Base-by-base conservation (phyloP, 1,139 yeast species). In the Arxiozyma heterogenica region DNA sequence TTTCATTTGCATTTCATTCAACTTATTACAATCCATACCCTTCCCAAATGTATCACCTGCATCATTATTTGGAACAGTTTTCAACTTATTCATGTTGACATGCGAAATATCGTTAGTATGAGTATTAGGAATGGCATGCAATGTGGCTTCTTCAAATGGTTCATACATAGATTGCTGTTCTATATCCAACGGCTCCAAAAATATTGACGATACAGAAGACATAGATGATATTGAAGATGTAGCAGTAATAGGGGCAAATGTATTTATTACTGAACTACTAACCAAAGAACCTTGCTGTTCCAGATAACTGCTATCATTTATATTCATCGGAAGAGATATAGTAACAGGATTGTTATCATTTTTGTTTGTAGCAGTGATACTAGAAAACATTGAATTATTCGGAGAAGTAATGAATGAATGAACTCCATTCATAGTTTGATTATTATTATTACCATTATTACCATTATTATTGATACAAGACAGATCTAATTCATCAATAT, bases 1-100 rank as follows among this genome's bases (percentile, higher is more conserved):
- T 47, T 63, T 58, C 41, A 61, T 50, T 39, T 64, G 66, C 25
- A 57, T 57, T 44, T 61, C 64, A 41, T 62, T 59, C 43, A 65
- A 50, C 21, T 53, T 54, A 6, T 53, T 44, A 0, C 61, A 59
- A 34, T 63, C 61, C 58, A 62, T 57, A 45, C 61, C 63, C 34
- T 50, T 57, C 27, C 50, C 50, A 20, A 63, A 51, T 41, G 38
- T 23, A 39, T 20, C 44, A 42, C 15, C 15, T 17, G 30, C 43
- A 1, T 15, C 11, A n/a, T 27, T 27, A 22, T 38, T 47, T 12
- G 17, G 4, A 23, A 6, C 25, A 4, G 25, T 23, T 23, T 6
- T 23, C 6, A 23, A 23, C 25, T 23, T 23, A 23, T 23, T 23
- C 6, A 23, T 6, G 25, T 23, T 23, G 25, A 6, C 6, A 23